phyloP scores from a whole-genome alignment of 768 basidiomycete species.

The Mycena capillaripes region DNA sequence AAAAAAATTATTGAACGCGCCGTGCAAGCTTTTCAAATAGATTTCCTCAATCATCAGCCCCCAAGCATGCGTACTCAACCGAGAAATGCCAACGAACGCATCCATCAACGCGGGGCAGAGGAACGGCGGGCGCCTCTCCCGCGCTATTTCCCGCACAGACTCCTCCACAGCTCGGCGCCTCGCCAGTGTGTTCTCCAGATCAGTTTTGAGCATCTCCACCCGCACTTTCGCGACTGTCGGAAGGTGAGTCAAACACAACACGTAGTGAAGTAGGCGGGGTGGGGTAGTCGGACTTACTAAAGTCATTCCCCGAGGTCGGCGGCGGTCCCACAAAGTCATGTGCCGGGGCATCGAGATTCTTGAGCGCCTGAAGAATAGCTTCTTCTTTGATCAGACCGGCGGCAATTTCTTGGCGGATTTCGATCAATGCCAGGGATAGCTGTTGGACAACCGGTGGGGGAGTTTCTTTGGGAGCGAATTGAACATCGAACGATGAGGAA shows the following conservation, averaged over 20 bases:
- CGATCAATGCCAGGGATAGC: slow-evolving; percentile 44
- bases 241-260: not conserved
- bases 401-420: slow-evolving; percentile 45
- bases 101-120: slow-evolving; percentile 69
- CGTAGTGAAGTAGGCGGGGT: too few species aligned
- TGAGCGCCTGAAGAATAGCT: slow-evolving; percentile 44
- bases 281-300: slow-evolving; percentile 5
- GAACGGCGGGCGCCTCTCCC: slow-evolving; percentile 67
- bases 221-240: slow-evolving; percentile 42
- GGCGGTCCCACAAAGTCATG: slow-evolving; percentile 20
- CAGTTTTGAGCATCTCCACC: slow-evolving; percentile 47
- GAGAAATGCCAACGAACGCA: slow-evolving; percentile 65
- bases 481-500: not conserved
- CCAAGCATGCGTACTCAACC: slow-evolving; percentile 53
- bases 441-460: slow-evolving; percentile 31
- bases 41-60: not conserved
- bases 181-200: slow-evolving; percentile 53
- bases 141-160: slow-evolving; percentile 59
- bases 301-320: not conserved
- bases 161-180: slow-evolving; percentile 59
- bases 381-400: slow-evolving; percentile 42
- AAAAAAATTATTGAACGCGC: not conserved
- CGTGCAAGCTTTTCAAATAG: not conserved
- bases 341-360: slow-evolving; percentile 32
- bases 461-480: not conserved